These are phyloP conservation scores for Nemania diffusa DNA, from an alignment of 2,329 filamentous ascomycete genomes.

Conservation along the genomic window DNA sequence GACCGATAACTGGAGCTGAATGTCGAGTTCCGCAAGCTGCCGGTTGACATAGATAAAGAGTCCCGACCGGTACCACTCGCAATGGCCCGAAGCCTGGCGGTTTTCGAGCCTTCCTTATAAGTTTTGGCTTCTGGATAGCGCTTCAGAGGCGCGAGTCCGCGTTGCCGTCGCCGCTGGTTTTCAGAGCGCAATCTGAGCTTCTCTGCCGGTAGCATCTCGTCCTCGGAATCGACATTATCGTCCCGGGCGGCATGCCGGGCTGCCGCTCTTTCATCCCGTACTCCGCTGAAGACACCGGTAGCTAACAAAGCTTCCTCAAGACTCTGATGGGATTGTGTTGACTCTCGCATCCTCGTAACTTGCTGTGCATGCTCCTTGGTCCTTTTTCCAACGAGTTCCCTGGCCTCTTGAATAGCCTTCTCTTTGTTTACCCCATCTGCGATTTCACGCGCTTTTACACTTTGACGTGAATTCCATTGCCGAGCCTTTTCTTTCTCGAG, in stretches of 20 bases:
- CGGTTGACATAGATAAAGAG: constrained; percentile 47
- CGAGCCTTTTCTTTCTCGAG: constrained; percentile 63
- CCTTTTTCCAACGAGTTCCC: constrained; percentile 41
- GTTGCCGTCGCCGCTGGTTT: constrained; percentile 45
- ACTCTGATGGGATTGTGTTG: constrained; percentile 37
- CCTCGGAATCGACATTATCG: constrained; percentile 29
- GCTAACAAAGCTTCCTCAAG: constrained; percentile 47
- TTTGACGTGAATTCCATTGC: constrained; percentile 53
- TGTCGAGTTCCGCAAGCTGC: constrained; percentile 48
- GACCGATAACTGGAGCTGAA: constrained; percentile 51
- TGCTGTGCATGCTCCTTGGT: constrained; percentile 38
- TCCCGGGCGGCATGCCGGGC: constrained; percentile 41
- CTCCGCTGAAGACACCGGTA: constrained; percentile 44
- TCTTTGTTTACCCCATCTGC: constrained; percentile 39
- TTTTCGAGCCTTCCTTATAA: constrained; percentile 47
- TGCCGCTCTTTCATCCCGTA: constrained; percentile 44
- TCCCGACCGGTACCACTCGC: constrained; percentile 41
- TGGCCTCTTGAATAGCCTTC: constrained; percentile 39
- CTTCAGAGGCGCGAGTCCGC: constrained; percentile 44
- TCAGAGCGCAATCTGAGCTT: constrained; percentile 43
- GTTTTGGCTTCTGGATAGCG: constrained; percentile 41
- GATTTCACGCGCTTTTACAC: constrained; percentile 43
- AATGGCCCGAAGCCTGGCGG: constrained; percentile 46
- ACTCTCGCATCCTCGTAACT: constrained; percentile 37
- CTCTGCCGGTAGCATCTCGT: constrained; percentile 36